Evolutionary conservation across 495 filamentous ascomycete genomes (phyloP).

Genomic region (Recurvomyces mirabilis): DNA sequence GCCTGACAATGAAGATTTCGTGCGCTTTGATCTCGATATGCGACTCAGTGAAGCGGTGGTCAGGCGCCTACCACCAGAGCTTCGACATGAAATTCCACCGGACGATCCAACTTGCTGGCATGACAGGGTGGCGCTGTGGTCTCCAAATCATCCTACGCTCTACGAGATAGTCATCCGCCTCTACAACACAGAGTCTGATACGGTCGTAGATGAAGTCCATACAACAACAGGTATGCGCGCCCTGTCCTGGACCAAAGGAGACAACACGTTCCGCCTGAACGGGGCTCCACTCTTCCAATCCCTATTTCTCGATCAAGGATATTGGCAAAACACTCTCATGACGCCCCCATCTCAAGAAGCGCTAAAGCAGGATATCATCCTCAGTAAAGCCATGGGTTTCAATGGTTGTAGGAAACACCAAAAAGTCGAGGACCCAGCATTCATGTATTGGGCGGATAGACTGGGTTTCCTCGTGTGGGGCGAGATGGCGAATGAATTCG

Average conservation of each 20-base stretch:
- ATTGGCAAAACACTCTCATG: slow-evolving; percentile 24
- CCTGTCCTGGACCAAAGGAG: slow-evolving; percentile 18
- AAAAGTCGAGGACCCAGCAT: slow-evolving; percentile 29
- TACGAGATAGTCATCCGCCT: slow-evolving; percentile 22
- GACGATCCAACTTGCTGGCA: slow-evolving; percentile 14
- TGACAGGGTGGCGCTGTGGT: slow-evolving; percentile 20
- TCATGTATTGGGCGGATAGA: slow-evolving; percentile 29
- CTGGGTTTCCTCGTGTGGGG: slow-evolving; percentile 30
- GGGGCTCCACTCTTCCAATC: slow-evolving; percentile 22
- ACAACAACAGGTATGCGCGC: slow-evolving; percentile 25
- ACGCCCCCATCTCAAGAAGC: slow-evolving; percentile 19
- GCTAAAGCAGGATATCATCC: slow-evolving; percentile 19
- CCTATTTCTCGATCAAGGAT: slow-evolving; percentile 24
- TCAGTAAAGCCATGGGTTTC: slow-evolving; percentile 23
- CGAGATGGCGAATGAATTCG: slow-evolving; percentile 30
- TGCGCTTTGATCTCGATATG: slow-evolving; percentile 15
- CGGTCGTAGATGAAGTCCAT: slow-evolving; percentile 19
- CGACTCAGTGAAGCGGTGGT: slow-evolving; percentile 13
- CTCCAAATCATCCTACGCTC: slow-evolving; percentile 21
- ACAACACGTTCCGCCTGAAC: slow-evolving; percentile 20
- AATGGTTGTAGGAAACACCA: slow-evolving; percentile 27
- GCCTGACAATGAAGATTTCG: slow-evolving; percentile 15
- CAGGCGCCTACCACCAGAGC: slow-evolving; percentile 8
- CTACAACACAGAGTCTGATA: slow-evolving; percentile 7
- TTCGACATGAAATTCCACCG: slow-evolving; percentile 5